phyloP scores from a whole-genome alignment of 768 basidiomycete species.

The Hygrophorus russula region DNA sequence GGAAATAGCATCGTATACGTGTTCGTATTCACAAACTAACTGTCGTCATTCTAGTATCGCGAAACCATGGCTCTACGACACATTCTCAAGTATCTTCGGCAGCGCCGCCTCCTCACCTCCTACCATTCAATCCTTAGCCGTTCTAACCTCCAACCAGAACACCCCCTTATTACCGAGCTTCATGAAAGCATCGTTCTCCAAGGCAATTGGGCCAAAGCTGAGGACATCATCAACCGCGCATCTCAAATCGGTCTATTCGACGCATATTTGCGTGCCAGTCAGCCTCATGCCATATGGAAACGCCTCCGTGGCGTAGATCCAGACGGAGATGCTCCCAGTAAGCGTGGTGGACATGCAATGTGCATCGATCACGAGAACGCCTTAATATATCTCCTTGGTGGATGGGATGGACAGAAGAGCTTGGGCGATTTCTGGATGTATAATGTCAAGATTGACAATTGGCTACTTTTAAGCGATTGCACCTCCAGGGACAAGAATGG shows the following conservation, averaged over 20 bases:
- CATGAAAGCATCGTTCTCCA: conserved; percentile 54
- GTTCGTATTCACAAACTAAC: not conserved
- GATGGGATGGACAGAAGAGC: conserved; percentile 64
- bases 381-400: conserved; percentile 67
- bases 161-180: conserved; percentile 57
- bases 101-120: conserved; percentile 59
- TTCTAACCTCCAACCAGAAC: conserved; percentile 49
- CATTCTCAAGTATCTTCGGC: conserved; percentile 67
- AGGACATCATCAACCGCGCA: conserved; percentile 37
- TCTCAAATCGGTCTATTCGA: conserved; percentile 52
- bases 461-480: conserved; percentile 46
- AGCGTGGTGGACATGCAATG: conserved; percentile 75
- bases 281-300: conserved; percentile 52
- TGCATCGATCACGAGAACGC: conserved; percentile 57
- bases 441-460: conserved; percentile 43
- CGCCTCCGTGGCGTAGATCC: conserved; percentile 48
- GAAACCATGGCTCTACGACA: conserved; percentile 57
- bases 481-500: conserved; percentile 51
- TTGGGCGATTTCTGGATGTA: conserved; percentile 78
- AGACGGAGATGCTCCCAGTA: conserved; percentile 53
- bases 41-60: conserved; percentile 36
- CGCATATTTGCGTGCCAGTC: conserved; percentile 42
- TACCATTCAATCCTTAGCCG: conserved; percentile 47
- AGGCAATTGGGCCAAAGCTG: conserved; percentile 52
- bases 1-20: not conserved